Conservation (phyloP, 345 rosid species). For the Leavenworthia alabamica region DNA sequence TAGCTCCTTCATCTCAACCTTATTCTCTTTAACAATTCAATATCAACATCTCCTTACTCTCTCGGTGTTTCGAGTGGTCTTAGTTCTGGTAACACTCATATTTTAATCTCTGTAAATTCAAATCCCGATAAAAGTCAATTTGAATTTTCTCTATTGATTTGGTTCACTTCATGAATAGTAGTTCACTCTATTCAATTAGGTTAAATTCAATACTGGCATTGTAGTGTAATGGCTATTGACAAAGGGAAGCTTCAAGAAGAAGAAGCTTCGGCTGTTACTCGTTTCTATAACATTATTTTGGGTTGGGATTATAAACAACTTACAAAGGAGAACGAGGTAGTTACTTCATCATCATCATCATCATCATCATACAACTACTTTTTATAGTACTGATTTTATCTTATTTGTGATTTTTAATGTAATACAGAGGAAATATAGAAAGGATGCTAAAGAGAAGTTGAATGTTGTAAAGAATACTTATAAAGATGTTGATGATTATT, state of each 20-base stretch:
- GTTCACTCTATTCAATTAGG: not conserved
- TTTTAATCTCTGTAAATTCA: not conserved
- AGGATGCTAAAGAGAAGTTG: constrained; percentile 31
- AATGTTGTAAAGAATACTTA: constrained; percentile 58
- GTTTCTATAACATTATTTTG: constrained; percentile 62
- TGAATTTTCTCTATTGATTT: too few species aligned
- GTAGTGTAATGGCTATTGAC: constrained; percentile 44
- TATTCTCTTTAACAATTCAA: not conserved
- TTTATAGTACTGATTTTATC: too few species aligned
- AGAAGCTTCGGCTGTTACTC: constrained; percentile 41
- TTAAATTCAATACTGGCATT: not conserved
- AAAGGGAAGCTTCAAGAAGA: constrained; percentile 52
- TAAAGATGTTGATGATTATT: constrained; percentile 65
- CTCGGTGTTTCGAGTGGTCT: not conserved
- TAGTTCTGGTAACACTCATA: not conserved
- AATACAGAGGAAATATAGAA: constrained; percentile 31
- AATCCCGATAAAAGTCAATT: not conserved
- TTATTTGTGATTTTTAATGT: not conserved
- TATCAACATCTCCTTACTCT: not conserved
- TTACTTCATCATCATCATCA: too few species aligned
- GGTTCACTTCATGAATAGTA: not conserved
- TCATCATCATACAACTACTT: not conserved
- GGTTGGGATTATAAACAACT: constrained; percentile 79
- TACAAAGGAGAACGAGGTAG: constrained; percentile 44
- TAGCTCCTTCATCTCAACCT: not conserved